Evolutionary conservation across 2,329 filamentous ascomycete genomes (phyloP), one percentile per base, ranked within the genome.

Genomic region (Intubia oerlemansii): DNA sequence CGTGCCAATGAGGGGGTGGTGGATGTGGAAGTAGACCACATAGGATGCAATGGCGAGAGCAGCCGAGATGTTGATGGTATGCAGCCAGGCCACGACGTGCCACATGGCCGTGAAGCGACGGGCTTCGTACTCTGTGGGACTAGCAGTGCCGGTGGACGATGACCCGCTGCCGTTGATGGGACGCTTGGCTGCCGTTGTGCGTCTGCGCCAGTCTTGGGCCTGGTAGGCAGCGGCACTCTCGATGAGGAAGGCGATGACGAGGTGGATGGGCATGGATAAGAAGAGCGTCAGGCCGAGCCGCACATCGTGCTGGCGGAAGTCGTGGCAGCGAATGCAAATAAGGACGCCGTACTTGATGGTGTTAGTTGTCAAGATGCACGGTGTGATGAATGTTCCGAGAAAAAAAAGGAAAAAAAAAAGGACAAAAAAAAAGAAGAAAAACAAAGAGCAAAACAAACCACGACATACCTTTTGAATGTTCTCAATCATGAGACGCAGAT

Each of bases 1-100:
- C 1, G 82, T 92, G 24, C 88, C 88, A 40, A 98, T 90, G 12
- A 91, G 64, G 0, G 88, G 88, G 49, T 98, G 88, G 49, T 91
- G 69, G 39, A 98, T 79, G 48, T 78, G 64, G 49, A 74, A 85
- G 56, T 92, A 98, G 12, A 98, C 84, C 12, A 82, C 70, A 36
- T 71, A 69, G 27, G 79, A 88, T 7, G 84, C 81, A 38, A 90
- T 66, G 23, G 67, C 62, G 13, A 95, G 65, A 34, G 80, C 84
- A 14, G 82, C 54, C 0, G 79, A 76, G 17, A 85, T 75, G 50
- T 95, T 95, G 45, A 85, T 41, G 18, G 69, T 70, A 49, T 98
- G 88, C 7, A 75, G 64, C 47, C 76, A 68, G 23, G 82, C 79
- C 32, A 91, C 74, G 32, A 76, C 56, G 32, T 66, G 62, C 88